Evolutionary conservation across 129 eudicot species (phyloP), one percentile per base, ranked within the genome.

Genomic region (Lonicera japonica): DNA sequence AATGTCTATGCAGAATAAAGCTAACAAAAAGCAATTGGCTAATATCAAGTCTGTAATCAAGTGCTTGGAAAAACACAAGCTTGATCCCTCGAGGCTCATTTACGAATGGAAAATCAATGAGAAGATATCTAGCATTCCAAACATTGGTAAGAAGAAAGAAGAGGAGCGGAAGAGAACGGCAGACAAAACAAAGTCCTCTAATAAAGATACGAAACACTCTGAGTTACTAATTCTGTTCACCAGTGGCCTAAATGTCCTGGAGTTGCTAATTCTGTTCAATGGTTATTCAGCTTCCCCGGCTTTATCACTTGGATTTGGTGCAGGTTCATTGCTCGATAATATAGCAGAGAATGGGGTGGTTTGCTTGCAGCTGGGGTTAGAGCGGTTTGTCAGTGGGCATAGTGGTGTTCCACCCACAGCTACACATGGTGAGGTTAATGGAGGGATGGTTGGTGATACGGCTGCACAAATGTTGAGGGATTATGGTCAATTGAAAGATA

Each of bases 141-240:
- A 66, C 11, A 61, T 59, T 15, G 73, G 71, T 39, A 60, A 45
- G 59, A 68, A 65, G 36, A 25, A 61, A 1, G 62, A 48, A 50
- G 82, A 71, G 11, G n/a, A n/a, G 18, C 71, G 21, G 0, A 88
- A 82, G 64, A 79, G 86, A 73, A 86, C 77, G 69, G 75, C 73
- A 12, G 64, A 41, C 17, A 83, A 73, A 61, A 11, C 38, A 4
- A 80, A 75, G 64, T 65, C 79, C 41, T 63, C 62, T 16, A 77
- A 63, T 19, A 68, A 40, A 60, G 54, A n/a, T n/a, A n/a, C 65
- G 5, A 78, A 59, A 64, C 22, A 8, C 54, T 63, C 64, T 22
- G 84, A 77, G 56, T 36, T 41, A 39, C n/a, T n/a, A n/a, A n/a
- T n/a, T n/a, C n/a, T n/a, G n/a, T n/a, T n/a, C n/a, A n/a, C n/a